Base-by-base conservation (phyloP, 2,329 filamentous ascomycete genomes). In the Epichloe typhina region DNA sequence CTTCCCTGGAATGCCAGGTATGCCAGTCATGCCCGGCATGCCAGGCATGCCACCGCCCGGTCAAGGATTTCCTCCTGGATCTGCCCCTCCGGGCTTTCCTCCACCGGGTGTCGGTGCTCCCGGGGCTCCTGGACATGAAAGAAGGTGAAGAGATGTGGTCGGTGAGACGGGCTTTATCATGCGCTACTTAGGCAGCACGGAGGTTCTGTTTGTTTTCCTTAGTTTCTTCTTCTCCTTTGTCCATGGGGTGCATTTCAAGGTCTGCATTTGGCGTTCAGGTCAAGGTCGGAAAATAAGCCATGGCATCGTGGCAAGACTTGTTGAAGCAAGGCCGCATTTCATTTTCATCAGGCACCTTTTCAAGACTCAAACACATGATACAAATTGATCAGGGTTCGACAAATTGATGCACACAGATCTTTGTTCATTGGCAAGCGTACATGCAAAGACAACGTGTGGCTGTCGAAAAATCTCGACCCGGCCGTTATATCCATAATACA, bases 31-130 rank as follows among this genome's bases (percentile, higher is more conserved):
- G n/a, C n/a, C n/a, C n/a, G 65, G 64, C 13, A 54, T 69, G 51
- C 63, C 66, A 21, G 62, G 66, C 45, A 64, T 68, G 53, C 64
- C 67, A 31, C 70, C 69, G 1, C 68, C 66, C 23, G 68, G 67
- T 19, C 69, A 73, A 51, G 70, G 69, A 4, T 73, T 74, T 40
- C 70, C 69, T 15, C 68, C 68, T 12, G 61, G 66, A 19, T 61
- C 62, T 51, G 54, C 49, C 19, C 58, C 61, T 17, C 62, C 64
- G 4, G 61, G 61, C 23, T 67, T 45, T 19, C 35, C 48, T 41
- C 19, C 43, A 13, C 50, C 44, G 12, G 50, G 50, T 4, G 33
- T 19, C 13, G 46, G 46, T 41, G 21, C 46, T 40, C 39, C 50
- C 21, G 64, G 66, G 23, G 59, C 62, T 23, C 67, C 66, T 21